A percentile compares a stretch with the other conserved stretches of the same genome.
Conservation (phyloP, 768 basidiomycete genomes). For the Boletus eberwhitei region DNA sequence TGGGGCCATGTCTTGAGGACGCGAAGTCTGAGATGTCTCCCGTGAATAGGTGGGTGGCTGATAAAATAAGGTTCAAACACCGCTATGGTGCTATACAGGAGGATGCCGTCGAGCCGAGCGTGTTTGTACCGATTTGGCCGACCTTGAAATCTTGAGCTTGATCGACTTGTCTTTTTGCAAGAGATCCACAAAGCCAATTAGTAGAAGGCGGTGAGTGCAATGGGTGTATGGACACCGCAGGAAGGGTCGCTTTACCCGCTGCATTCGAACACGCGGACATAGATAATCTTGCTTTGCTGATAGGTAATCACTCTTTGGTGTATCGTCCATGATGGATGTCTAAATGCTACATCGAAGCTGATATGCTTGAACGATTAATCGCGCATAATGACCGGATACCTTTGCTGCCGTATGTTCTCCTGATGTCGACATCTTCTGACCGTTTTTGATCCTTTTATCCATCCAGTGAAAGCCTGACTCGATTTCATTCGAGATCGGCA, state of each 20-base stretch:
- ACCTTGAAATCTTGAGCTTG: not conserved
- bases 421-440: conserved; percentile 7
- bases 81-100: conserved; percentile 59
- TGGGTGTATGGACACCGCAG: conserved; percentile 76
- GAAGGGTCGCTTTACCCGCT: conserved; percentile 76
- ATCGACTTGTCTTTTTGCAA: not conserved
- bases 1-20: conserved; percentile 59
- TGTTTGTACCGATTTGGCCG: conserved; percentile 39
- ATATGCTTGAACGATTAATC: conserved; percentile 95
- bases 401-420: conserved; percentile 66
- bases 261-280: conserved; percentile 81
- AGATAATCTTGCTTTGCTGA: conserved; percentile 82
- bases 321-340: conserved; percentile 16
- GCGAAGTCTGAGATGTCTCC: conserved; percentile 2
- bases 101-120: conserved; percentile 19
- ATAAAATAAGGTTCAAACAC: conserved; percentile 51
- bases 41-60: conserved; percentile 18
- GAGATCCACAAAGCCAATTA: conserved; percentile 22
- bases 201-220: conserved; percentile 48
- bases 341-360: conserved; percentile 51
- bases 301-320: conserved; percentile 54
- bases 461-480: conserved; percentile 80
- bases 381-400: conserved; percentile 95
- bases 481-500: conserved; percentile 92
- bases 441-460: conserved; percentile 22